Conservation (phyloP, 805 yeast genomes). For the Wickerhamiella kurtzmanii region DNA sequence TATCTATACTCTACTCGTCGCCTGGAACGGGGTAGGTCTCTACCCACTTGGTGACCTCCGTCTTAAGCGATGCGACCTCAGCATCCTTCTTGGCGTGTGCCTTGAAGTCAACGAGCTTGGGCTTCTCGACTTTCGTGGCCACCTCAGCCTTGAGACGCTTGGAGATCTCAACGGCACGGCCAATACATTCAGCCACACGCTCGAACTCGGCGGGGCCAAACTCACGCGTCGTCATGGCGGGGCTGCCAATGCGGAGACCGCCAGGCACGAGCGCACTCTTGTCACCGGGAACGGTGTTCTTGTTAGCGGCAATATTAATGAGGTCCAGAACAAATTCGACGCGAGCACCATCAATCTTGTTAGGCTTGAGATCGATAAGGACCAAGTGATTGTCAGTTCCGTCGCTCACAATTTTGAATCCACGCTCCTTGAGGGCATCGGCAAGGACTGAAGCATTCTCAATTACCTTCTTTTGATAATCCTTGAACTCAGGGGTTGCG, state of each 20-base stretch:
- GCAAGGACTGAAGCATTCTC: slow-evolving; percentile 73
- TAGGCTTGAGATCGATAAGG: slow-evolving; percentile 65
- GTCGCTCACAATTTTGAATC: slow-evolving; percentile 68
- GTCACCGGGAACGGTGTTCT: slow-evolving; percentile 94
- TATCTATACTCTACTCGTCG: slow-evolving; percentile 6
- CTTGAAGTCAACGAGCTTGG: slow-evolving; percentile 56
- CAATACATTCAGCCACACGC: slow-evolving; percentile 67
- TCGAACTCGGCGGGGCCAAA: slow-evolving; percentile 65
- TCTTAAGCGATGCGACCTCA: slow-evolving; percentile 46
- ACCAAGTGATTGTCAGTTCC: slow-evolving; percentile 95
- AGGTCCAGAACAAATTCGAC: slow-evolving; percentile 80
- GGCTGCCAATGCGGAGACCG: slow-evolving; percentile 94
- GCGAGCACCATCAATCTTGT: slow-evolving; percentile 88
- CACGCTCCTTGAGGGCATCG: slow-evolving; percentile 45
- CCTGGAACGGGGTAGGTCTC: slow-evolving; percentile 68
- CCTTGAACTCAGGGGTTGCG: slow-evolving; percentile 70
- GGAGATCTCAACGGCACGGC: slow-evolving; percentile 62
- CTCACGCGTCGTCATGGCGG: slow-evolving; percentile 98
- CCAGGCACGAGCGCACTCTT: slow-evolving; percentile 91
- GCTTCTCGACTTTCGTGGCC: slow-evolving; percentile 42
- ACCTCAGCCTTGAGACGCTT: slow-evolving; percentile 50
- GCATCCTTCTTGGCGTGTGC: slow-evolving; percentile 42
- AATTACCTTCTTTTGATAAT: slow-evolving; percentile 73
- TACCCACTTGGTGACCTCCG: slow-evolving; percentile 62
- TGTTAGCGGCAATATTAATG: slow-evolving; percentile 87